A percentile compares a stretch with the other conserved stretches of the same genome.
phyloP scores from a whole-genome alignment of 768 basidiomycete species.

The Myochromella boudieri region DNA sequence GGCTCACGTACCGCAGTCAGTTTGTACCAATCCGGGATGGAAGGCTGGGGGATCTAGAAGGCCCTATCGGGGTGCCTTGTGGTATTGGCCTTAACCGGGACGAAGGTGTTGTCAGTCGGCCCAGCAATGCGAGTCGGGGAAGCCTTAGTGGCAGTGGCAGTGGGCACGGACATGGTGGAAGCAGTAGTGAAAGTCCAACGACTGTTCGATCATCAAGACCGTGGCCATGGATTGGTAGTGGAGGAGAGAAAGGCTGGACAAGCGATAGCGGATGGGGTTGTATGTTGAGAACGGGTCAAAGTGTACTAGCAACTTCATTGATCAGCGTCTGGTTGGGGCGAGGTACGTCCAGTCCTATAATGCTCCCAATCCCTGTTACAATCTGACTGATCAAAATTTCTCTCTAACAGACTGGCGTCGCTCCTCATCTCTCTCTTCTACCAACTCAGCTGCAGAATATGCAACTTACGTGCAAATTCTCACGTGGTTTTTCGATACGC shows the following conservation, averaged over 20 bases:
- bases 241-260: slow-evolving; percentile 78
- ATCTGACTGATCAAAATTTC: too few relatives aligned
- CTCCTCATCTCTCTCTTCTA: too few relatives aligned
- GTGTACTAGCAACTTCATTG: slow-evolving; percentile 79
- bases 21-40: slow-evolving; percentile 80
- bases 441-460: slow-evolving; percentile 63
- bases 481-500: slow-evolving; percentile 94
- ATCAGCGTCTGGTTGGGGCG: slow-evolving; percentile 67
- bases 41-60: slow-evolving; percentile 34
- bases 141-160: too few relatives aligned
- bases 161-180: too few relatives aligned
- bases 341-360: slow-evolving; percentile 17
- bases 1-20: slow-evolving; percentile 90
- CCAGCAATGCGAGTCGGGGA: too few relatives aligned
- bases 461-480: slow-evolving; percentile 89
- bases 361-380: too few relatives aligned
- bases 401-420: too few relatives aligned
- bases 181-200: too few relatives aligned
- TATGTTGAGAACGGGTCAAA: slow-evolving; percentile 88
- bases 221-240: slow-evolving; percentile 64
- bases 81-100: too few relatives aligned
- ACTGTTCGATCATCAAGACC: slow-evolving; percentile 33
- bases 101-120: too few relatives aligned
- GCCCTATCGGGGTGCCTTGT: slow-evolving; percentile 18
- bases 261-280: slow-evolving; percentile 91